phyloP scores from a whole-genome alignment of 208 protist genomes.

The Leishmania martiniquensis region DNA sequence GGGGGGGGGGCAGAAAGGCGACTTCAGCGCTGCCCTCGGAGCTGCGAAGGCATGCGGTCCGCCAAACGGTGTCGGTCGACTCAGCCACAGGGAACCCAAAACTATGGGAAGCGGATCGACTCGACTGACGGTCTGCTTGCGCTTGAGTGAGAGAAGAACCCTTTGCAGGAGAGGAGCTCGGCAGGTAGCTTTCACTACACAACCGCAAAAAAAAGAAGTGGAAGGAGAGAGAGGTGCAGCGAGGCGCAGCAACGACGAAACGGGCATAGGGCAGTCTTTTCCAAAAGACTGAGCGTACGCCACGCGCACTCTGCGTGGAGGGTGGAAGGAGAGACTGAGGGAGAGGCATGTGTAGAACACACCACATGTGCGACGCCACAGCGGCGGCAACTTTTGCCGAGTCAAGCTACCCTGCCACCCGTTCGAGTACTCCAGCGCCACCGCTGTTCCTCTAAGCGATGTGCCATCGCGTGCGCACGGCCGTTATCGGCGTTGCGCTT shows the following conservation, averaged over 20 bases:
- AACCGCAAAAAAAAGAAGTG: neutral
- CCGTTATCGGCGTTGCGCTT: neutral
- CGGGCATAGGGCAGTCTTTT: neutral
- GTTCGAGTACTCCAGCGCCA: neutral
- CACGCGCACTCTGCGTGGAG: neutral
- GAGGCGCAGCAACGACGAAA: neutral
- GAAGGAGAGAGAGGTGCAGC: neutral
- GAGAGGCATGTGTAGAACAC: neutral
- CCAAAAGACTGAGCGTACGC: neutral
- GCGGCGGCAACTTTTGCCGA: neutral
- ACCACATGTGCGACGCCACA: neutral
- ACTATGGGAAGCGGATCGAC: neutral
- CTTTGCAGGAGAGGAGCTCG: too few relatives aligned
- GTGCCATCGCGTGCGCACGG: too few relatives aligned
- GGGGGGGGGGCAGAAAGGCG: neutral
- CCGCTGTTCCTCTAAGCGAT: neutral
- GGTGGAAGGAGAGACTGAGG: neutral
- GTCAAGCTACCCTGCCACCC: neutral
- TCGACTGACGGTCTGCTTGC: neutral
- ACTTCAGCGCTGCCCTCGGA: neutral
- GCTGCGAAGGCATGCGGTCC: neutral
- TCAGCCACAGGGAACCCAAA: neutral
- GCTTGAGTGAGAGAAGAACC: too few relatives aligned
- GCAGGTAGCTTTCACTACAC: too few relatives aligned
- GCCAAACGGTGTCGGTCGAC: neutral